Evolutionary conservation across 1,284 basidiomycete species (phyloP).

Genomic region (Sporisorium graminicola): DNA sequence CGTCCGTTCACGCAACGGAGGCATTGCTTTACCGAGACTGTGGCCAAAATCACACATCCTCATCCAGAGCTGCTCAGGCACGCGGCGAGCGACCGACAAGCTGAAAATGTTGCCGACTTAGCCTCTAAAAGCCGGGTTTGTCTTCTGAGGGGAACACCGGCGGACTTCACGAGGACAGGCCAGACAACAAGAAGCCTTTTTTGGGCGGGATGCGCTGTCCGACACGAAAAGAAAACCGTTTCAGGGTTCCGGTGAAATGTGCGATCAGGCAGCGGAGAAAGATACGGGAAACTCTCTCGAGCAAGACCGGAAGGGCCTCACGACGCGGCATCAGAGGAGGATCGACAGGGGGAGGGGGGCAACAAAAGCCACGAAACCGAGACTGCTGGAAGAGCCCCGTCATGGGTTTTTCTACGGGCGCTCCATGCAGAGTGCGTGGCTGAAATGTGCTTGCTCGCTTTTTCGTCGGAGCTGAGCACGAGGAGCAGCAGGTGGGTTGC

Average conservation of each 20-base stretch:
- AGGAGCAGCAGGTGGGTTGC: conserved; percentile 6
- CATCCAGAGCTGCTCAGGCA: background rate
- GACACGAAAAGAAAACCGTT: background rate
- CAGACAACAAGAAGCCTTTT: background rate
- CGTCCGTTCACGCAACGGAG: too few species aligned
- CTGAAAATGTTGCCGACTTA: background rate
- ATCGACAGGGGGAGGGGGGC: background rate
- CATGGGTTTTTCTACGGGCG: background rate
- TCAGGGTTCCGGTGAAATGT: background rate
- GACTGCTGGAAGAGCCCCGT: background rate
- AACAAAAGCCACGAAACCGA: too few species aligned
- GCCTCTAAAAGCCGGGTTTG: too few species aligned
- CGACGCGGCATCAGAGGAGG: background rate
- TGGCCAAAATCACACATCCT: background rate
- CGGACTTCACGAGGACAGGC: too few species aligned
- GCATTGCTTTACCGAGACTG: background rate
- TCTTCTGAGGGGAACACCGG: background rate
- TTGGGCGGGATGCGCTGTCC: too few species aligned
- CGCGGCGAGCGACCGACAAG: background rate
- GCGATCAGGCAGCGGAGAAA: background rate
- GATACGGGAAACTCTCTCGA: background rate
- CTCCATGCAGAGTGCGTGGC: conserved; percentile 2
- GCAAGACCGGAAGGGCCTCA: background rate
- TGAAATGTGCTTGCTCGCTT: background rate
- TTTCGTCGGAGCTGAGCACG: background rate